These are phyloP conservation scores for Phytophthora niederhauseri DNA, from an alignment of 352 stramenopile species.

Conservation along the genomic window DNA sequence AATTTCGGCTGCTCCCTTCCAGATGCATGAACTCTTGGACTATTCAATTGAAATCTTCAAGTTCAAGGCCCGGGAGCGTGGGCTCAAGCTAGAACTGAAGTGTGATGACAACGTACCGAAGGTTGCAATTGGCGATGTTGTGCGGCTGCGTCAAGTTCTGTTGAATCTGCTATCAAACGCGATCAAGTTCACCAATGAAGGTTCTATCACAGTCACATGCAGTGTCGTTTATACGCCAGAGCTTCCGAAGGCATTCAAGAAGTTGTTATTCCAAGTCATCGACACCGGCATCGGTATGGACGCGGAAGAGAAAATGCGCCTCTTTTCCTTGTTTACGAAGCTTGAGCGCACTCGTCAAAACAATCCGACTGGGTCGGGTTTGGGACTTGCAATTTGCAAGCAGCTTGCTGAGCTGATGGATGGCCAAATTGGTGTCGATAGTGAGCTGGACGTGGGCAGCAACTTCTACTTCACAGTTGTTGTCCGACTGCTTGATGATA, in stretches of 20 bases:
- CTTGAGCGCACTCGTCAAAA: slow-evolving; percentile 81
- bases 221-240: slow-evolving; percentile 71
- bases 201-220: slow-evolving; percentile 81
- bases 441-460: slow-evolving; percentile 72
- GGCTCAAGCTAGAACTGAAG: slow-evolving; percentile 85
- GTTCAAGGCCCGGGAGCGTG: slow-evolving; percentile 85
- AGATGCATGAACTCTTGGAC: slow-evolving; percentile 82
- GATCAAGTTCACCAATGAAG: slow-evolving; percentile 89
- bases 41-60: slow-evolving; percentile 93
- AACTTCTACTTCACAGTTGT: slow-evolving; percentile 89
- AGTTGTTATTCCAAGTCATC: slow-evolving; percentile 86
- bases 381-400: slow-evolving; percentile 89
- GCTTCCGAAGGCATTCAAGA: slow-evolving; percentile 66
- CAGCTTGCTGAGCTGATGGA: slow-evolving; percentile 91
- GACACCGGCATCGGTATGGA: slow-evolving; percentile 87
- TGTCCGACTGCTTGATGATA: slow-evolving; percentile 64
- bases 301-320: slow-evolving; percentile 74
- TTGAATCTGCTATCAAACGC: slow-evolving; percentile 88
- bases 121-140: slow-evolving; percentile 79
- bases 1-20: slow-evolving; percentile 85
- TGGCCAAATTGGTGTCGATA: slow-evolving; percentile 87
- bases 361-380: slow-evolving; percentile 86
- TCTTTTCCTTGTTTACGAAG: slow-evolving; percentile 88
- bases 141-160: slow-evolving; percentile 78
- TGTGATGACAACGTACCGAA: slow-evolving; percentile 66